Base-by-base conservation (phyloP, 352 stramenopile genomes). In the Globisporangium barbulae region DNA sequence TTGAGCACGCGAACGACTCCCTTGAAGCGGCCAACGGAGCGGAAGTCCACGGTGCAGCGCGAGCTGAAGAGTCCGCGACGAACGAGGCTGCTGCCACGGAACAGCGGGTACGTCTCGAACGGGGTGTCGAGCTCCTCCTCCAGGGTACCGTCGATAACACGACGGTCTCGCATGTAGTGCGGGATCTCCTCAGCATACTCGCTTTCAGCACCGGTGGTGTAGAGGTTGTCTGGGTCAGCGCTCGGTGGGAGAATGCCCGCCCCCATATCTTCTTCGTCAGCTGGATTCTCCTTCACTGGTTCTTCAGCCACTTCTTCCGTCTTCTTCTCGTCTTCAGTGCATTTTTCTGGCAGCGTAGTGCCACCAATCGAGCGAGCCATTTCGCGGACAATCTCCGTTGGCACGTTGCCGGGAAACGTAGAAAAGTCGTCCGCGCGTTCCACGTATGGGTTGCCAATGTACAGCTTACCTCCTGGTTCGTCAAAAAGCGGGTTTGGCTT, bases 21-120 rank as follows among this genome's bases (percentile, higher is more conserved):
- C 71, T 98, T 98, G 61, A 98, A 97, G 42, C 84, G 81, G 12
- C 90, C 92, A 13, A 97, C 87, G 0, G 74, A 42, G 1, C 75
- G 78, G 49, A 85, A 88, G 2, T 81, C 73, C 3, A 76, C 60
- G 9, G 64, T 55, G 1, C 64, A 67, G 0, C 70, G 53, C 15
- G 76, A 68, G 19, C 67, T 66, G 22, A 75, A 70, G 33, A 74
- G 78, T 55, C 64, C 77, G 39, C 67, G 72, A 39, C 67, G 71
- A 61, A 75, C 67, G 7, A 76, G 64, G 67, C 74, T 85, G 21
- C 66, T 71, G 35, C 73, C 89, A 31, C 77, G 79, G 68, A 85
- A 91, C 15, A 97, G 70, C 15, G 73, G 37, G 50, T 88, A 97
- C 5, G 75, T 89, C 68, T 96, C 88, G 50, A 97, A 97, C 13